Base-by-base conservation (phyloP, 305 asterid genomes). In the Fraxinus greggii region DNA sequence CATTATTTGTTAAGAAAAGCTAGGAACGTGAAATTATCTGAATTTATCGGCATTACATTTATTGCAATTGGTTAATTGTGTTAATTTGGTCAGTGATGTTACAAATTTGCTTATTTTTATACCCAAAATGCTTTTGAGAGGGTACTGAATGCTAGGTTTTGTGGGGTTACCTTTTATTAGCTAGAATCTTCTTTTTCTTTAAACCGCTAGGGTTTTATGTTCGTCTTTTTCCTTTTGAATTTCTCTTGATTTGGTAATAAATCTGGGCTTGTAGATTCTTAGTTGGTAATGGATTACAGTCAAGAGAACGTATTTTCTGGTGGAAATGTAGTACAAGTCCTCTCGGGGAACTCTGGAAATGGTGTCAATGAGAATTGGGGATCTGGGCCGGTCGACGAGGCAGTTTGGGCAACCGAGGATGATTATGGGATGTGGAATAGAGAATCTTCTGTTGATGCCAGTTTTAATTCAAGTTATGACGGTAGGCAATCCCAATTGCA, bases 381-480 rank as follows among this genome's bases (percentile, higher is more conserved):
- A 45, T 76, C 89, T 1, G 87, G 85, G 32, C 77, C 56, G 2
- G 75, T 33, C 0, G 95, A 92, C 77, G 92, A 83, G 65, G 88
- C 92, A 13, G 83, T 92, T 78, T 92, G 97, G 97, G 97, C 97
- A n/a, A 93, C 98, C 0, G 98, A 95, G 78, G 98, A 93, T 83
- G 97, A 92, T 67, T 92, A 94, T 45, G 90, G 84, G 7, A 89
- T 83, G 80, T 95, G 98, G 98, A 89, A 88, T 77, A 79, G 75
- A 6, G 95, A 89, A 83, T 84, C 85, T 8, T 90, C 89, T 0
- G 70, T 83, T 6, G 92, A 90, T 29, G 76, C 85, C 51, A 85
- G 79, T 82, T 84, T 89, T 9, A 88, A 85, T 77, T 84, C 90
- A 0, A 87, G 85, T 78, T 85, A 89, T 21, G 97, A 93, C 61